Evolutionary conservation across 345 rosid genomes (phyloP).

Genomic region (Melastoma malabathricum): DNA sequence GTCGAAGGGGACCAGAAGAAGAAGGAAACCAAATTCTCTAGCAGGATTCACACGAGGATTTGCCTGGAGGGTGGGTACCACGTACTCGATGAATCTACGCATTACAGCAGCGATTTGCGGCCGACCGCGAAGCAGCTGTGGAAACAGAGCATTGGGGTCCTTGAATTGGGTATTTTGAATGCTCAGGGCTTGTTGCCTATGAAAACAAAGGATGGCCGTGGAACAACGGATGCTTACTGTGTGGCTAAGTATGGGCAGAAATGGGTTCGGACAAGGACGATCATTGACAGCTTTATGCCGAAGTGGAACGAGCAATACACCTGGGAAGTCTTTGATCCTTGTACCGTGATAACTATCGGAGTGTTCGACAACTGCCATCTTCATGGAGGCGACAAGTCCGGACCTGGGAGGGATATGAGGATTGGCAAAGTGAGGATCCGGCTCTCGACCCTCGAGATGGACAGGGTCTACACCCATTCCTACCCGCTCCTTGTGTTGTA

Average conservation of each 20-base stretch:
- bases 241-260: slow-evolving; percentile 90
- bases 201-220: slow-evolving; percentile 80
- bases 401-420: slow-evolving; percentile 39
- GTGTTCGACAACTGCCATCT: slow-evolving; percentile 84
- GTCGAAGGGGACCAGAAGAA: slow-evolving; percentile 53
- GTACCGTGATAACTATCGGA: slow-evolving; percentile 82
- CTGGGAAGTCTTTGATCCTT: slow-evolving; percentile 91
- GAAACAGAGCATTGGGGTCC: slow-evolving; percentile 72
- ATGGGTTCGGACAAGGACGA: slow-evolving; percentile 84
- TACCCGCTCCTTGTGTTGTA: slow-evolving; percentile 76
- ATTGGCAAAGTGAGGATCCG: slow-evolving; percentile 83
- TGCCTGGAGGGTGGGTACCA: slow-evolving; percentile 95
- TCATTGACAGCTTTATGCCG: slow-evolving; percentile 77
- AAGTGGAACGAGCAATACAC: slow-evolving; percentile 98
- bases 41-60: slow-evolving; percentile 77
- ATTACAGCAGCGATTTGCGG: slow-evolving; percentile 85
- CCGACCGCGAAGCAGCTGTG: slow-evolving; percentile 86
- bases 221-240: slow-evolving; percentile 87
- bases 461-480: slow-evolving; percentile 75
- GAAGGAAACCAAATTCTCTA: slow-evolving; percentile 67
- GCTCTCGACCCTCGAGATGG: slow-evolving; percentile 86
- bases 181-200: slow-evolving; percentile 77
- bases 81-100: slow-evolving; percentile 83
- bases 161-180: slow-evolving; percentile 66
- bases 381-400: slow-evolving; percentile 51